Evolutionary conservation across 2,329 filamentous ascomycete species (phyloP).

Genomic region (Spiromastix sp.): DNA sequence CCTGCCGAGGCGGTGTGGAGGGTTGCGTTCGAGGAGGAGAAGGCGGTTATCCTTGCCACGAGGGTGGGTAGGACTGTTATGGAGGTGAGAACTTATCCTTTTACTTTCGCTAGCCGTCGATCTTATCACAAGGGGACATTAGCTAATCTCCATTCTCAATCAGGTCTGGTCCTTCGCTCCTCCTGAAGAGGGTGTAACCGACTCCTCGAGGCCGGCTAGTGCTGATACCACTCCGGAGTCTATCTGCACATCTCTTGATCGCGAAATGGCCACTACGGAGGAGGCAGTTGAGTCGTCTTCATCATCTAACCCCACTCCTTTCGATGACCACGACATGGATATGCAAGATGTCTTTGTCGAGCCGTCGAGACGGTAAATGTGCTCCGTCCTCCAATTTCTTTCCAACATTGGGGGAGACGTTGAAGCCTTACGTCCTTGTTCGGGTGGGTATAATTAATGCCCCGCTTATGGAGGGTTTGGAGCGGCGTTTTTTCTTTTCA

Average conservation of each 20-base stretch:
- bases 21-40: constrained; percentile 96
- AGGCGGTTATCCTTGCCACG: constrained; percentile 90
- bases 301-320: neutral
- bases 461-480: too few relatives aligned
- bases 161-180: constrained; percentile 95
- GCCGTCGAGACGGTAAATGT: neutral
- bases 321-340: constrained; percentile 1
- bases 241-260: neutral
- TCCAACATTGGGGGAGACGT: too few relatives aligned
- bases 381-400: too few relatives aligned
- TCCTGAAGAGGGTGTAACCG: constrained; percentile 50
- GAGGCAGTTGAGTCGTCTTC: neutral
- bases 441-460: too few relatives aligned
- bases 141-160: constrained; percentile 20
- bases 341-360: constrained; percentile 6
- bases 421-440: too few relatives aligned
- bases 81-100: constrained; percentile 53
- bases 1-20: constrained; percentile 95
- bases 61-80: constrained; percentile 81
- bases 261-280: neutral
- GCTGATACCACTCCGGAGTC: constrained; percentile 4
- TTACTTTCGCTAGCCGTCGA: neutral
- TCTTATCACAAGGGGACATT: too few relatives aligned
- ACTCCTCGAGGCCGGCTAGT: constrained; percentile 3
- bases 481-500: too few relatives aligned